These are phyloP conservation scores for Pseudogymnoascus sp. DNA, from an alignment of 2,329 filamentous ascomycete genomes.

Conservation along the genomic window DNA sequence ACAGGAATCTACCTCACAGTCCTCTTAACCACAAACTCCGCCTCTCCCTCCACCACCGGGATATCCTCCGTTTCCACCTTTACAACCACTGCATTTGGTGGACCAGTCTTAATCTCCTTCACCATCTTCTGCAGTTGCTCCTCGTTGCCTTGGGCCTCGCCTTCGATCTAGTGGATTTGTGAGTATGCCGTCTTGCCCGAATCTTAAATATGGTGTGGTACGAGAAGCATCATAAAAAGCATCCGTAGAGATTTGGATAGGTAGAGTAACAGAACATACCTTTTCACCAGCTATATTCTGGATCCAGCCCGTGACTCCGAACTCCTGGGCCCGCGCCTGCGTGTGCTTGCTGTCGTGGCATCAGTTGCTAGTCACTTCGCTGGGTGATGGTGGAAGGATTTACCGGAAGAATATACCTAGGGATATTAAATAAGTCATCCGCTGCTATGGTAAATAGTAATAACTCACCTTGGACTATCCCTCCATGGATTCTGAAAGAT, in stretches of 20 bases:
- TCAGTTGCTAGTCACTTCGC: neutral
- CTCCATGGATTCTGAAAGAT: constrained; percentile 4
- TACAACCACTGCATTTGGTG: constrained; percentile 60
- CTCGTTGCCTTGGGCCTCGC: constrained; percentile 72
- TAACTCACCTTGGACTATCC: neutral
- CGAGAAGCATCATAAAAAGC: neutral
- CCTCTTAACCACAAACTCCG: constrained; percentile 45
- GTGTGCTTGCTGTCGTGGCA: neutral
- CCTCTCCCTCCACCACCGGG: constrained; percentile 56
- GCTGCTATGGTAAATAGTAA: too few relatives aligned
- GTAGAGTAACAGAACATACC: constrained; percentile 28
- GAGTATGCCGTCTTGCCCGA: neutral
- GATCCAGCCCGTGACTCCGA: constrained; percentile 50
- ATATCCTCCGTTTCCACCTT: constrained; percentile 63
- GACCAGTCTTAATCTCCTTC: constrained; percentile 65
- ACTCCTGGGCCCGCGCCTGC: constrained; percentile 22
- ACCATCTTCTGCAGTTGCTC: constrained; percentile 59
- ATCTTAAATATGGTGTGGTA: neutral
- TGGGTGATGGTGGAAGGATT: neutral
- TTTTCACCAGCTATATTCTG: constrained; percentile 48
- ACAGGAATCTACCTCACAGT: neutral
- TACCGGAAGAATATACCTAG: neutral
- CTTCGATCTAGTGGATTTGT: constrained; percentile 56
- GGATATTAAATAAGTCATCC: too few relatives aligned
- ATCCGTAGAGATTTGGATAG: neutral